These are phyloP conservation scores for Cryptosporidium meleagridis DNA, from an alignment of 169 alveolate genomes.

Conservation along the genomic window DNA sequence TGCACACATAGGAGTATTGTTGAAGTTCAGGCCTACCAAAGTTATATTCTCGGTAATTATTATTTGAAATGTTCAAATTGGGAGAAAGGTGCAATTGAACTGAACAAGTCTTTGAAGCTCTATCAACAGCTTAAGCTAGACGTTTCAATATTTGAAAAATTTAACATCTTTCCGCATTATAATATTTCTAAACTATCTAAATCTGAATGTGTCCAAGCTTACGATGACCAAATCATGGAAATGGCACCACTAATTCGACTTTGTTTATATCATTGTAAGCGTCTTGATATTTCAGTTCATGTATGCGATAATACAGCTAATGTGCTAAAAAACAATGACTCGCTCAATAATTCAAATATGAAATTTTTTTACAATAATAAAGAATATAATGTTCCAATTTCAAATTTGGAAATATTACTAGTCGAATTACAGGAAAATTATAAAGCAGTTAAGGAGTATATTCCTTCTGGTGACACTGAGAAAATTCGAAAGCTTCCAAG, in stretches of 20 bases:
- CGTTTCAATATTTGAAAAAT: background rate
- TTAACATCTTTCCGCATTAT: background rate
- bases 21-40: conserved; percentile 54
- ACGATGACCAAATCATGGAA: conserved; percentile 52
- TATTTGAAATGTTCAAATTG: conserved; percentile 48
- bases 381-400: conserved; percentile 18
- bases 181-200: conserved; percentile 36
- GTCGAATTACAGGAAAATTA: conserved; percentile 43
- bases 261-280: conserved; percentile 52
- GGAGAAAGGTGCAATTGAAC: conserved; percentile 35
- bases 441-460: background rate
- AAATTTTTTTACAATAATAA: conserved; percentile 21
- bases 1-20: conserved; percentile 57
- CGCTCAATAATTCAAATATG: conserved; percentile 6
- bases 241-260: conserved; percentile 54
- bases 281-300: conserved; percentile 30
- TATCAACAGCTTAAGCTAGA: conserved; percentile 70
- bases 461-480: conserved; percentile 17
- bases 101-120: conserved; percentile 16
- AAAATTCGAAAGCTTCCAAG: background rate
- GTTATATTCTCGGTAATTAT: conserved; percentile 37
- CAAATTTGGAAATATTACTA: conserved; percentile 26
- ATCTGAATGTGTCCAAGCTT: conserved; percentile 11
- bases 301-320: background rate
- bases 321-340: background rate